phyloP scores from a whole-genome alignment of 257 asterid species.

The Capsicum chinense region DNA sequence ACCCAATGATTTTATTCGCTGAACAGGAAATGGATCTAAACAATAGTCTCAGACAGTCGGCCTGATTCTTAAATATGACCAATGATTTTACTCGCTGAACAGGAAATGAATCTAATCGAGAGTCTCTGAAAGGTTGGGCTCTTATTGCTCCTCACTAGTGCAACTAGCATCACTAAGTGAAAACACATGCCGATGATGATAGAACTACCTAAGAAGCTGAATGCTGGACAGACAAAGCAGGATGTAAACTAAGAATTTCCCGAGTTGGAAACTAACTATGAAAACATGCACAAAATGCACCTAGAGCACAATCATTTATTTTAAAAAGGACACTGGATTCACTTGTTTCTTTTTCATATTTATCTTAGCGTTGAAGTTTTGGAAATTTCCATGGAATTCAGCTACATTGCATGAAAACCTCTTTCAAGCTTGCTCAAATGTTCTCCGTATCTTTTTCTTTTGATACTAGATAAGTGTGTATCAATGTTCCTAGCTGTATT shows the following conservation, averaged over 20 bases:
- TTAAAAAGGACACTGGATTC: not conserved
- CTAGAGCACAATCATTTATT: not conserved
- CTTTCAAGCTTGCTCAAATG: slow-evolving; percentile 9
- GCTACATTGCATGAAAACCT: slow-evolving; percentile 6
- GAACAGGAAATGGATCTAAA: slow-evolving; percentile 14
- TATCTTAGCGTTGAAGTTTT: not conserved
- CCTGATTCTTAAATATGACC: not conserved
- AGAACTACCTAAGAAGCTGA: not conserved
- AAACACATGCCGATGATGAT: not conserved
- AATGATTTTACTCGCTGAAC: no score
- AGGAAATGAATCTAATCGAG: no score
- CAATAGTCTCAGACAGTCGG: not conserved
- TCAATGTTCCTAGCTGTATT: not conserved
- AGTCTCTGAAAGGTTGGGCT: not conserved
- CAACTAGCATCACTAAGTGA: not conserved
- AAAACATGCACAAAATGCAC: slow-evolving; percentile 2
- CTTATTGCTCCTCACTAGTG: not conserved
- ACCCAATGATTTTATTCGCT: not conserved
- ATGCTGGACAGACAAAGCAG: not conserved
- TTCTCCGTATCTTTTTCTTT: slow-evolving; percentile 3
- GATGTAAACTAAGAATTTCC: not conserved
- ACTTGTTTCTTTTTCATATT: not conserved
- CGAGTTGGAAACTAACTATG: not conserved
- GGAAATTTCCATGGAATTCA: not conserved
- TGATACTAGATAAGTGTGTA: not conserved